Evolutionary conservation across 148 eudicot species (phyloP).

Genomic region (Camellia lanceoleosa): DNA sequence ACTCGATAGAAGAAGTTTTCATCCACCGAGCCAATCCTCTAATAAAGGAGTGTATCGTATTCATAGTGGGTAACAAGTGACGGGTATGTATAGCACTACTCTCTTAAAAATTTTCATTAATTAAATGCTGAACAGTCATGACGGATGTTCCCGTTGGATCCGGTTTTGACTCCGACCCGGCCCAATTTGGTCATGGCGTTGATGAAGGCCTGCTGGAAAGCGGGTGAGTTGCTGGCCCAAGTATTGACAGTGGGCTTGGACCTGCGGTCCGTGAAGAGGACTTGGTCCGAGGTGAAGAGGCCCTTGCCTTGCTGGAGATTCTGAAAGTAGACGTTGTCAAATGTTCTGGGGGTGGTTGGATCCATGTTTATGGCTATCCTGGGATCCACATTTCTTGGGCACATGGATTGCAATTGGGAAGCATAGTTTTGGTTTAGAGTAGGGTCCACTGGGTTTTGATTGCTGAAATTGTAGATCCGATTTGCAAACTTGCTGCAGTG

Average conservation of each 20-base stretch:
- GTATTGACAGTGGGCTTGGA: constrained; percentile 44
- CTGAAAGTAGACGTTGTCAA: constrained; percentile 65
- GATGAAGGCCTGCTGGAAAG: constrained; percentile 37
- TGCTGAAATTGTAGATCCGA: constrained; percentile 67
- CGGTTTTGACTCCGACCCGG: constrained; percentile 55
- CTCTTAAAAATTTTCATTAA: constrained; percentile 7
- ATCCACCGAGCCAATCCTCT: too few species aligned
- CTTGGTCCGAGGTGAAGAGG: constrained; percentile 76
- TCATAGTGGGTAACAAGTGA: too few species aligned
- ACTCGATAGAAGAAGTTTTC: too few species aligned
- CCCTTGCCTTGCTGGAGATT: constrained; percentile 73
- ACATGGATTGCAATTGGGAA: constrained; percentile 45
- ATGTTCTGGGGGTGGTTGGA: constrained; percentile 53
- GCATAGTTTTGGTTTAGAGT: constrained; percentile 53
- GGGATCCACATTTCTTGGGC: constrained; percentile 76
- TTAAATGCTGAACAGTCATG: constrained; percentile 42
- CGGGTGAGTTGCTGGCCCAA: constrained; percentile 35
- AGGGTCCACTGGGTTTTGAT: constrained; percentile 52
- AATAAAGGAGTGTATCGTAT: too few species aligned
- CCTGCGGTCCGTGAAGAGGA: constrained; percentile 65
- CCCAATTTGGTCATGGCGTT: constrained; percentile 52
- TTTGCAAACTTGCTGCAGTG: constrained; percentile 69
- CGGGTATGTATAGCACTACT: too few species aligned
- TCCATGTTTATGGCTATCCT: constrained; percentile 74
- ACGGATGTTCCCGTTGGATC: constrained; percentile 48